Conservation (phyloP, 108 stramenopile species). For the Cyclotella distinguenda region DNA sequence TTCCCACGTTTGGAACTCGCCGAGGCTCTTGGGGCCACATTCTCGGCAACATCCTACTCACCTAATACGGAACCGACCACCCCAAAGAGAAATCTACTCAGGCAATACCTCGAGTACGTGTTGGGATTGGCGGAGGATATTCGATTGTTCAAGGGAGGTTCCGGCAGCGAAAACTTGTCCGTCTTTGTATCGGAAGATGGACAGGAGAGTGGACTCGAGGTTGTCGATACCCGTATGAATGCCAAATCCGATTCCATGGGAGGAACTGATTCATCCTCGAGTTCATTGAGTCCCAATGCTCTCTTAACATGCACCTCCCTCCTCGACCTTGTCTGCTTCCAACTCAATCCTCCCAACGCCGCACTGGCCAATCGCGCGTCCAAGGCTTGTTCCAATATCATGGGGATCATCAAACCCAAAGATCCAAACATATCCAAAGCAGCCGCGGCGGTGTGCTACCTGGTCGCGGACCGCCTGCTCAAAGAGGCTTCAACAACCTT, state of each 20-base stretch:
- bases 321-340: conserved; percentile 69
- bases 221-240: neutral
- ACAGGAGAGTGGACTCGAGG: conserved; percentile 48
- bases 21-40: conserved; percentile 75
- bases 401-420: conserved; percentile 57
- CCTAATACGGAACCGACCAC: conserved; percentile 69
- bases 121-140: conserved; percentile 74
- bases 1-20: conserved; percentile 85
- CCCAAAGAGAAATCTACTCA: conserved; percentile 46
- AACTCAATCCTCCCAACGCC: conserved; percentile 63
- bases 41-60: conserved; percentile 84
- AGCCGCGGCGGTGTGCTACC: conserved; percentile 62
- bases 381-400: conserved; percentile 60
- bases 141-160: conserved; percentile 19
- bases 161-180: conserved; percentile 9
- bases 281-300: conserved; percentile 24
- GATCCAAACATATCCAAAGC: conserved; percentile 43
- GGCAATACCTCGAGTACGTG: conserved; percentile 78
- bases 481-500: conserved; percentile 51
- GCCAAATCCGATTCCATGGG: conserved; percentile 4
- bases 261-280: conserved; percentile 38
- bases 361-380: conserved; percentile 77
- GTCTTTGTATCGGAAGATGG: conserved; percentile 51
- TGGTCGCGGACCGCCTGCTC: conserved; percentile 66
- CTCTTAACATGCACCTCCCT: conserved; percentile 73